phyloP scores from a whole-genome alignment of 225 moss, liverwort and hornwort species.

The Climacium dendroides region DNA sequence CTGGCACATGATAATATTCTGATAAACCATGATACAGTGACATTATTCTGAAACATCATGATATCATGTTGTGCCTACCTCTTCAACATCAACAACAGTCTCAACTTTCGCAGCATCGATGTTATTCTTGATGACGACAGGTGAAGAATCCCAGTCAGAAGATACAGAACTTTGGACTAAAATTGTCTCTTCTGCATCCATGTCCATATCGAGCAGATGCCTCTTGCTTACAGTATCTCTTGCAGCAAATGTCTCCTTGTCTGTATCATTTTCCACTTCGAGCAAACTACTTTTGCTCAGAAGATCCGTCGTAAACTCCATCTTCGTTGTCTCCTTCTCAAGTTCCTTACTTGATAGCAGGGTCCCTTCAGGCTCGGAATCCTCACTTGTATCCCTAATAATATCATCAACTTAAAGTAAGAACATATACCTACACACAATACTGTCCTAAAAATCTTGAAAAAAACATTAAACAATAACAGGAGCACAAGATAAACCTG shows the following conservation, averaged over 20 bases:
- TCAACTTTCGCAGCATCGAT: constrained; percentile 8
- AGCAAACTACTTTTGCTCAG: constrained; percentile 39
- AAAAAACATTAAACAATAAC: neutral
- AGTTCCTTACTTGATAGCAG: constrained; percentile 22
- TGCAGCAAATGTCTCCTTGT: constrained; percentile 16
- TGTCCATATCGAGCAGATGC: constrained; percentile 49
- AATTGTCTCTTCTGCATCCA: constrained; percentile 44
- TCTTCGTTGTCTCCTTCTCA: constrained; percentile 35
- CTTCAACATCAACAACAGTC: constrained; percentile 30
- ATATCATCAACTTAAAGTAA: neutral
- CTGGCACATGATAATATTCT: neutral
- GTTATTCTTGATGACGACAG: constrained; percentile 42
- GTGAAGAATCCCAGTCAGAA: constrained; percentile 22
- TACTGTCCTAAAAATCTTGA: neutral
- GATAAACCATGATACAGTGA: neutral
- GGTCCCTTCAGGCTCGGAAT: constrained; percentile 43
- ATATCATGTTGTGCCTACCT: constrained; percentile 4
- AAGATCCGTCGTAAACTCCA: constrained; percentile 27
- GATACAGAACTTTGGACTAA: constrained; percentile 21
- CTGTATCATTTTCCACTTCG: constrained; percentile 26
- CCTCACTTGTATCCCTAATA: constrained; percentile 45
- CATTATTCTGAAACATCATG: neutral
- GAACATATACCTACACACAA: neutral
- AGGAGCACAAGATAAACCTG: neutral
- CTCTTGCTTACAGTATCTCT: constrained; percentile 31